Base-by-base conservation (phyloP, 768 basidiomycete genomes). In the Suillus clintonianus region DNA sequence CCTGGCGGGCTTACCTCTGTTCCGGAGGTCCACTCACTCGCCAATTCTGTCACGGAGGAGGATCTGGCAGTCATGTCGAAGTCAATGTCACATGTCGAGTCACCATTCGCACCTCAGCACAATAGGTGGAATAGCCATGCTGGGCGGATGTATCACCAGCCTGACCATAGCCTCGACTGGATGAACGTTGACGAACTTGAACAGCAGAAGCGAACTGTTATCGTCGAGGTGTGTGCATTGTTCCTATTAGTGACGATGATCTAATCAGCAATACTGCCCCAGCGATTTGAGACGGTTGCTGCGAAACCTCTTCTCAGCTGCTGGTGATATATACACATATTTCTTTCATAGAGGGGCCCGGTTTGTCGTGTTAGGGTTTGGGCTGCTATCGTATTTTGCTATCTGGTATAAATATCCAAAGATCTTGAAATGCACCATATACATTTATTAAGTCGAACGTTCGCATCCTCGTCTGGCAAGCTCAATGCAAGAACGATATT, bases 201-300 rank as follows among this genome's bases (percentile, higher is more conserved):
- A 54, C 74, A 76, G 37, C 80, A 77, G 62, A 90, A 86, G 69
- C 81, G 83, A 51, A 84, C 78, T 10, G 90, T 90, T 32, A 82
- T 94, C 61, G 83, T 87, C 14, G 92, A 94, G 85, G 92, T 93
- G 59, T 48, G 84, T 74, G 37, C 43, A 64, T 24, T 66, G 30
- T 48, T 53, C 30, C 32, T 30, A 34, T 55, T 37, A 45, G 34
- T 61, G 63, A 39, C 60, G 3, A 36, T 1, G 9, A 22, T 59
- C 43, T 56, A 30, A 68, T 37, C 24, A 8, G 41, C 11, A 5
- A 37, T 32, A 7, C 39, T 51, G 17, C 51, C 32, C 3, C 68
- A 94, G 92, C 89, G 92, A 24, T 76, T 93, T 68, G 92, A 94
- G 74, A 88, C 81, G 50, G 82, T 93, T 27, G 83, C 87, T 66